These are phyloP conservation scores for Lablab purpureus DNA, from an alignment of 306 rosid species.

Conservation along the genomic window DNA sequence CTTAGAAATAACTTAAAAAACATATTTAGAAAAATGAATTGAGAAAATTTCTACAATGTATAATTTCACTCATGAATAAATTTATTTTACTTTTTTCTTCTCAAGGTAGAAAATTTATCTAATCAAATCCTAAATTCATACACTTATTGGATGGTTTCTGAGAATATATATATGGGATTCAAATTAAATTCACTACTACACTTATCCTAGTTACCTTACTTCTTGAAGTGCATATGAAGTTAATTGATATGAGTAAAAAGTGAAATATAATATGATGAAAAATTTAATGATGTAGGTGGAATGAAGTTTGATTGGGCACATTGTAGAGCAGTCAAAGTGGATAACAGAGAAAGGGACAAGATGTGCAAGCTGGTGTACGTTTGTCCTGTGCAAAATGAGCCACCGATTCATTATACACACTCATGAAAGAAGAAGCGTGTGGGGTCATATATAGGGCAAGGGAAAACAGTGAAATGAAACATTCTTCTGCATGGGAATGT, in stretches of 20 bases:
- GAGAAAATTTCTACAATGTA: no score
- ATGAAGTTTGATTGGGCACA: conserved; percentile 6
- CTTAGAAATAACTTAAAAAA: no score
- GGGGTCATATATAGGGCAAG: conserved; percentile 42
- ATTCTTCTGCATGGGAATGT: conserved; percentile 58
- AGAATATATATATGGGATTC: no score
- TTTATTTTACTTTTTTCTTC: no score
- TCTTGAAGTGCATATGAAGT: no score
- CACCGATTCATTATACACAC: conserved; percentile 25
- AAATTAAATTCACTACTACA: no score
- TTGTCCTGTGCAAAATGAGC: conserved; percentile 30
- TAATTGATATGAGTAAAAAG: background rate
- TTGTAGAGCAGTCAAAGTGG: conserved; percentile 38
- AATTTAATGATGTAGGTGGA: conserved; percentile 12
- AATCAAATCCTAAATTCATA: no score
- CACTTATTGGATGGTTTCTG: no score
- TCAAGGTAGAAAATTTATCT: no score
- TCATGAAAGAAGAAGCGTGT: conserved; percentile 28
- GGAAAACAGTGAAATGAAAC: conserved; percentile 36
- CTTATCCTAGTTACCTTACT: no score
- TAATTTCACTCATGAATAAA: no score
- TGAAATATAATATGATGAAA: background rate
- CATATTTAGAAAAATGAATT: no score
- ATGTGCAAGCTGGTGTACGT: conserved; percentile 42
- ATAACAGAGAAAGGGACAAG: conserved; percentile 41